phyloP scores from a whole-genome alignment of 495 filamentous ascomycete species.

The Pseudoneurospora amorphoporcata region DNA sequence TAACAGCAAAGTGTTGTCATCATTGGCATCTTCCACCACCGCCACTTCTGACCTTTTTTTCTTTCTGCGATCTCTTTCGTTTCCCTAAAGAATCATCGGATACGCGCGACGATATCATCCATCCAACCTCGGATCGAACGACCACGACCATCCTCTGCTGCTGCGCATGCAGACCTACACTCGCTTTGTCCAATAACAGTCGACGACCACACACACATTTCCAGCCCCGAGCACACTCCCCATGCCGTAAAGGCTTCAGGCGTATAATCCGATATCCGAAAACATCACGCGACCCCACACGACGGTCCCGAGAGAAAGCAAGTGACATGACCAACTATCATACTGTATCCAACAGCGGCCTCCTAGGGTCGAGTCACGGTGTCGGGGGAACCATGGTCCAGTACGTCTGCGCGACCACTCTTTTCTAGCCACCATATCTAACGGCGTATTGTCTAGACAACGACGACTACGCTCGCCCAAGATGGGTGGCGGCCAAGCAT shows the following conservation, averaged over 20 bases:
- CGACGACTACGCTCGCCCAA: constrained; percentile 30
- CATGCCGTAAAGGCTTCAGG: neutral
- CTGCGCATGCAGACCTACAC: neutral
- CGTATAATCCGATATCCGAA: neutral
- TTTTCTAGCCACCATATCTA: neutral
- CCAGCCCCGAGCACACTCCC: neutral
- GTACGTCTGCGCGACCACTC: neutral
- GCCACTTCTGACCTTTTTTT: neutral
- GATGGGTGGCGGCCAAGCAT: constrained; percentile 57
- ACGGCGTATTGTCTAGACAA: constrained; percentile 10
- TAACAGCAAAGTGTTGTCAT: neutral
- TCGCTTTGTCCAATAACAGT: neutral
- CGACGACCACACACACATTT: neutral
- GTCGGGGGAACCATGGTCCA: neutral
- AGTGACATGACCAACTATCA: neutral
- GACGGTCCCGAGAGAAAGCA: neutral
- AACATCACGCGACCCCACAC: neutral
- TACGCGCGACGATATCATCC: neutral
- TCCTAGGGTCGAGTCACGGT: neutral
- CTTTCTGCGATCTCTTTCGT: neutral
- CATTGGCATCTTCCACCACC: neutral
- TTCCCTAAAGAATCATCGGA: neutral
- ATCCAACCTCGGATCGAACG: neutral
- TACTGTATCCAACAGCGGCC: neutral
- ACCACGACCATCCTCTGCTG: neutral